Base-by-base conservation (phyloP, 2,329 filamentous ascomycete species). In the Cordyceps pruinosa region DNA sequence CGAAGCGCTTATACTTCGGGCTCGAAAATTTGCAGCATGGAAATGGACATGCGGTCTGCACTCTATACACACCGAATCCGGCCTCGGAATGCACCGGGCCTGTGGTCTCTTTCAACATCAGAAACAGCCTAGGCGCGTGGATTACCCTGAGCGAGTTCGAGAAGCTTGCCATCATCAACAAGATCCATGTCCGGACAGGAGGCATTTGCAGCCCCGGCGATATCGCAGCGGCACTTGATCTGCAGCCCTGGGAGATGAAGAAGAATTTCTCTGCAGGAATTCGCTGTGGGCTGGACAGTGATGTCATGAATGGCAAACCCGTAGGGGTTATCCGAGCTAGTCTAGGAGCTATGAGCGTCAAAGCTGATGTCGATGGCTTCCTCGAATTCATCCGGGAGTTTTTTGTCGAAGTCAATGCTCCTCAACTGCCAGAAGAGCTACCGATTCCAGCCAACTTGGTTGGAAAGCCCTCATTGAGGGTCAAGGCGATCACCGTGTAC, bases 131-230 rank as follows among this genome's bases (percentile, higher is more conserved):
- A 9, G 88, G 89, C 0, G 80, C 81, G 28, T 96, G 90, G 87
- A 70, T 94, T 52, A 89, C 89, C 62, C 86, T 92, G 60, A 78
- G 83, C 15, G 92, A 97, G 67, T 85, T 97, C 19, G 92, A 97
- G 68, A 96, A 93, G 69, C 76, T 97, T 23, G 88, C 91, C 7
- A 79, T 82, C 2, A 76, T 96, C 21, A 89, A 87, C 62, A 82
- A 84, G 49, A 88, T 97, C 42, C 90, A 97, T 65, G 74, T 97
- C 19, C 84, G 94, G 37, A 96, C 90, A 1, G 94, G 94, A 5
- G 88, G 90, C 0, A 77, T 97, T 1, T 99, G 94, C 72, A 97
- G 96, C 65, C 93, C 94, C 1, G 94, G 92, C 10, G 91, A 91
- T 1, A 82, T 96, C 58, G 87, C 91, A 15, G 77, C 79, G 1